These are phyloP conservation scores for Russula foetens DNA, from an alignment of 768 basidiomycete species.

Conservation along the genomic window DNA sequence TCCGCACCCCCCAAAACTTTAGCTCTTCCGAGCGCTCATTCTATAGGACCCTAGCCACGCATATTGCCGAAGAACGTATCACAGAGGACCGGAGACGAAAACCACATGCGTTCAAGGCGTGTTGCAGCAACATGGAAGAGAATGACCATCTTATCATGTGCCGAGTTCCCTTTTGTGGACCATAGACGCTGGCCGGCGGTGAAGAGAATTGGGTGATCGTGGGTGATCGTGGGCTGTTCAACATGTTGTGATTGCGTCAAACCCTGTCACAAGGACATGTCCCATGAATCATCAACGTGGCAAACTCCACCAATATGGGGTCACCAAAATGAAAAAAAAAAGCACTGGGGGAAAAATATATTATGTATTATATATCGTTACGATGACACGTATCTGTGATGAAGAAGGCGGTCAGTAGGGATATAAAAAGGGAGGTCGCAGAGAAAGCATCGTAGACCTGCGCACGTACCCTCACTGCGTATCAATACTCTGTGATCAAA, in stretches of 20 bases:
- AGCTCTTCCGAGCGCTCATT: background rate
- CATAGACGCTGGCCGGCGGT: slow-evolving; percentile 1
- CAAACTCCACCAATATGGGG: background rate
- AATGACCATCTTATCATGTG: slow-evolving; percentile 13
- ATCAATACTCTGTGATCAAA: background rate
- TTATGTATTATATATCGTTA: background rate
- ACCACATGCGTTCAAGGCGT: slow-evolving; percentile 16
- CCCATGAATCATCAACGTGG: slow-evolving; percentile 5
- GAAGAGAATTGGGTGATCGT: background rate
- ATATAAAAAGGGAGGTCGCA: background rate
- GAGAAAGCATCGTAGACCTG: background rate
- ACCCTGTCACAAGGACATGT: slow-evolving; percentile 6
- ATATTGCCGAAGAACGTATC: background rate
- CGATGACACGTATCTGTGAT: background rate
- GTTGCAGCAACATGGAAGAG: slow-evolving; percentile 7
- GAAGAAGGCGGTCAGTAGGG: background rate
- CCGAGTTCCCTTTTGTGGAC: slow-evolving; percentile 9
- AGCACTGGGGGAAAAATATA: background rate
- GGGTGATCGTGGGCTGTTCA: background rate
- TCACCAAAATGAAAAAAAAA: background rate
- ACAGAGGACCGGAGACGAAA: slow-evolving; percentile 2
- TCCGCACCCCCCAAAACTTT: slow-evolving; percentile 9
- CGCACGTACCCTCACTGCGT: slow-evolving; percentile 1
- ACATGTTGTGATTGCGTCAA: slow-evolving; percentile 19
- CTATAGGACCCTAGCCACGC: slow-evolving; percentile 5